Evolutionary conservation across 1,284 basidiomycete genomes (phyloP).

Genomic region (Stereum hirsutum): DNA sequence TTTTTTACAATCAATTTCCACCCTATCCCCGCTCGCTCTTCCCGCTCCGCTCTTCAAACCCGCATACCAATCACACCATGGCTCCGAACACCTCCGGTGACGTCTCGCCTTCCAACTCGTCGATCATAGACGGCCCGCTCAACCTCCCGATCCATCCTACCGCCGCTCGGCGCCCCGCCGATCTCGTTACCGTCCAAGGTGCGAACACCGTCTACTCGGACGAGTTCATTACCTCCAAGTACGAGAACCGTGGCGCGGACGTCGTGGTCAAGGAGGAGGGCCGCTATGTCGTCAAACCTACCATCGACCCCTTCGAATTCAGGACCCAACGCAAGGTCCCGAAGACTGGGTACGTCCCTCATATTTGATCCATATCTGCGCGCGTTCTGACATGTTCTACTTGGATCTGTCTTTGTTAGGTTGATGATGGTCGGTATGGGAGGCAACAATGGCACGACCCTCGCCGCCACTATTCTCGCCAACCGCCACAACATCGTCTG

Average conservation of each 20-base stretch:
- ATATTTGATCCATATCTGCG: slow-evolving; percentile 7
- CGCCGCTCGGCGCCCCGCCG: slow-evolving; percentile 59
- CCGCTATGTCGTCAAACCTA: slow-evolving; percentile 72
- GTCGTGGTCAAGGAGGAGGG: slow-evolving; percentile 60
- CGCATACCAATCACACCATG: slow-evolving; percentile 31
- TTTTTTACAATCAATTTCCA: slow-evolving; percentile 12
- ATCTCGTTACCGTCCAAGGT: slow-evolving; percentile 78
- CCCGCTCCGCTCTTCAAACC: no score
- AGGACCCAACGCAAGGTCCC: slow-evolving; percentile 83
- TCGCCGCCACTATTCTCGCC: slow-evolving; percentile 92
- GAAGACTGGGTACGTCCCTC: slow-evolving; percentile 78
- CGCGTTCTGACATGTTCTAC: slow-evolving; percentile 8
- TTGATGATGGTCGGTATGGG: slow-evolving; percentile 96
- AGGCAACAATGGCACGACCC: slow-evolving; percentile 96
- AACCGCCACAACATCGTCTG: slow-evolving; percentile 94
- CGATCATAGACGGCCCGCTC: slow-evolving; percentile 45
- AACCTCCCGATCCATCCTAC: slow-evolving; percentile 75
- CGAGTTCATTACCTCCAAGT: slow-evolving; percentile 78
- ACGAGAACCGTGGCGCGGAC: slow-evolving; percentile 74
- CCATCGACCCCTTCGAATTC: slow-evolving; percentile 81
- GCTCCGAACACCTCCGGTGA: slow-evolving; percentile 37
- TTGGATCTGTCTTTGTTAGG: slow-evolving; percentile 32
- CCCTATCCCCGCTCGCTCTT: slow-evolving; percentile 3
- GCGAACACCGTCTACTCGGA: slow-evolving; percentile 77
- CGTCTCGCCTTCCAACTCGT: slow-evolving; percentile 57